Percentiles rank a stretch among this genome's conserved stretches.
Evolutionary conservation across 139 green algal genomes (phyloP).

Genomic region (Chlamydomonas sphaeroides): DNA sequence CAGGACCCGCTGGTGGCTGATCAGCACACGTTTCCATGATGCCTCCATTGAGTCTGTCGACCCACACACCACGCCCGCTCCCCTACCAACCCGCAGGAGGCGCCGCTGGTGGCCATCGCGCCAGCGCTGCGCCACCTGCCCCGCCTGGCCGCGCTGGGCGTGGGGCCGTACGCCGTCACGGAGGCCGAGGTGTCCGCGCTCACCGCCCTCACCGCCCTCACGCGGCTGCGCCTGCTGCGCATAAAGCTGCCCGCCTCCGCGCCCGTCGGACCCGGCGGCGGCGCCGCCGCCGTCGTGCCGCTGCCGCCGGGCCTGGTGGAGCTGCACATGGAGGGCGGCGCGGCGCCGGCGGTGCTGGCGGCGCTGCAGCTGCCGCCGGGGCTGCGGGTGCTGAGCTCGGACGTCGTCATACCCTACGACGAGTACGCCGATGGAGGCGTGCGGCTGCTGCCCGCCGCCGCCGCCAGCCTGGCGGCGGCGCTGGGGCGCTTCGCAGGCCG

Average conservation of each 20-base stretch:
- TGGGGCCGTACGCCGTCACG: background rate
- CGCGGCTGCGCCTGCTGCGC: background rate
- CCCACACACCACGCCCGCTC: too few relatives aligned
- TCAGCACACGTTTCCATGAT: too few relatives aligned
- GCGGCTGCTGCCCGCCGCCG: background rate
- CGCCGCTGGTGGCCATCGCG: background rate
- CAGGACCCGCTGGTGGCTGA: background rate
- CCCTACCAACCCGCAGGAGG: background rate
- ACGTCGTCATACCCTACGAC: background rate
- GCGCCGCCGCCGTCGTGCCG: too few relatives aligned
- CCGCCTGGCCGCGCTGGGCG: background rate
- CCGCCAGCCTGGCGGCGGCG: background rate
- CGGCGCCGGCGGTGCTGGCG: constrained; percentile 8
- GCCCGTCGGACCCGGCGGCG: too few relatives aligned
- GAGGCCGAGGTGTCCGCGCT: too few relatives aligned
- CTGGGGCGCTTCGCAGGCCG: background rate
- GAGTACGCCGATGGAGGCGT: constrained; percentile 5
- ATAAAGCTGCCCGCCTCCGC: constrained; percentile 5
- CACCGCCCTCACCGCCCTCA: background rate
- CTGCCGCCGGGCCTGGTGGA: background rate
- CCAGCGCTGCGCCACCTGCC: background rate
- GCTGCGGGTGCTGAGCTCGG: background rate
- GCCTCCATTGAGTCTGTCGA: too few relatives aligned
- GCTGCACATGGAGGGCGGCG: constrained; percentile 1
- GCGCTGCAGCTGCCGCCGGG: background rate